These are phyloP conservation scores for Saccharomycopsis fibuligera DNA, from an alignment of 805 yeast genomes.

Conservation along the genomic window DNA sequence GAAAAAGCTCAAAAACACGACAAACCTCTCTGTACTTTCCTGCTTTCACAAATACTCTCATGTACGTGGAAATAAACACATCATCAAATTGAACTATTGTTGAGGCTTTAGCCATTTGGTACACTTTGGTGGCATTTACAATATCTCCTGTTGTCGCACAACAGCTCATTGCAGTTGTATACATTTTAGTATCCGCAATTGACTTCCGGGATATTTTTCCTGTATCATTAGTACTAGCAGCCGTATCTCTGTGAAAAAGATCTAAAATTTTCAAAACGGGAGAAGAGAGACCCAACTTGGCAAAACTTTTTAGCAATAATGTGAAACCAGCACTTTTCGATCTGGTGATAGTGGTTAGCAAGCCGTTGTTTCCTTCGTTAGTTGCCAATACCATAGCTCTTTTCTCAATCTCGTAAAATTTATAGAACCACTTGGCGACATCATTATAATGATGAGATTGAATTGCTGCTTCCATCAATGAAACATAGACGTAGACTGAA, in stretches of 20 bases:
- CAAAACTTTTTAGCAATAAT: neutral
- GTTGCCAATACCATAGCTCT: too few species aligned
- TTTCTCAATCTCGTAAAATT: neutral
- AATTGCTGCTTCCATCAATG: conserved; percentile 26
- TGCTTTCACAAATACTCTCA: neutral
- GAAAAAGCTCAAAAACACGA: neutral
- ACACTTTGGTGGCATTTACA: neutral
- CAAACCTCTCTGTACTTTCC: neutral
- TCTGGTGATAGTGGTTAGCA: neutral
- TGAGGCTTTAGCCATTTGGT: neutral
- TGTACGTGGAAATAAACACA: neutral
- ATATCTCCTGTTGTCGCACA: conserved; percentile 1
- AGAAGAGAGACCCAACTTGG: neutral
- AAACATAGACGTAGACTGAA: conserved; percentile 27
- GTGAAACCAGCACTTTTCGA: neutral
- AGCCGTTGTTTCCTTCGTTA: too few species aligned
- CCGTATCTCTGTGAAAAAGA: neutral
- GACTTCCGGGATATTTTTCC: too few species aligned
- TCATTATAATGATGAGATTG: conserved; percentile 23
- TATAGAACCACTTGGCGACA: neutral
- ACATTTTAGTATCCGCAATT: neutral
- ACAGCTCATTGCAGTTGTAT: neutral
- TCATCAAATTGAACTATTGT: neutral
- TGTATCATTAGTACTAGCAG: too few species aligned
- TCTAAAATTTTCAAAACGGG: neutral